Evolutionary conservation across 345 rosid genomes (phyloP).

Genomic region (Draba incana): DNA sequence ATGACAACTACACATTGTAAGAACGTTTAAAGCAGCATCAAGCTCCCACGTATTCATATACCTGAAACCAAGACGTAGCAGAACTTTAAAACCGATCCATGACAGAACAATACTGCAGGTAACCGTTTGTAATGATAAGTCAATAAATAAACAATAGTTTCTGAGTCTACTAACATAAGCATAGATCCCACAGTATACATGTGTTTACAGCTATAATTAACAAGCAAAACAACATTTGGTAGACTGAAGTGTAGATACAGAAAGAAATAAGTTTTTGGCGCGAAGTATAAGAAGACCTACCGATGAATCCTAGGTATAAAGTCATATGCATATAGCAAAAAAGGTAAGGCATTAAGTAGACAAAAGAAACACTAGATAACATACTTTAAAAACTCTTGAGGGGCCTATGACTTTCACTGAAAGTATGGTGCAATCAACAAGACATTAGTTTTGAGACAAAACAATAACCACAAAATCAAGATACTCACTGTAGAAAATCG

Average conservation of each 20-base stretch:
- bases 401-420: background rate
- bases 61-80: conserved; percentile 49
- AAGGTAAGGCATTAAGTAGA: conserved; percentile 10
- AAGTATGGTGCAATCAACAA: conserved; percentile 1
- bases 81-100: conserved; percentile 5
- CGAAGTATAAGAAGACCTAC: background rate
- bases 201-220: background rate
- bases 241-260: background rate
- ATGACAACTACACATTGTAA: conserved; percentile 98
- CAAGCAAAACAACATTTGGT: background rate
- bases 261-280: conserved; percentile 1
- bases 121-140: conserved; percentile 15
- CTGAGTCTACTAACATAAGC: conserved; percentile 6
- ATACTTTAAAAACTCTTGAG: background rate
- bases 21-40: conserved; percentile 87
- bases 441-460: conserved; percentile 14
- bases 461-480: background rate
- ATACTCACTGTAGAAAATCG: conserved; percentile 10
- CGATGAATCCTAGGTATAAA: conserved; percentile 13
- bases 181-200: conserved; percentile 5
- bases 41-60: conserved; percentile 93
- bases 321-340: conserved; percentile 16
- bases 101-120: conserved; percentile 16
- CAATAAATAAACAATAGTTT: background rate
- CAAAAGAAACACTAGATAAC: conserved; percentile 5